Conservation (phyloP, 768 basidiomycete genomes). For the Daedaleopsis sinensis region DNA sequence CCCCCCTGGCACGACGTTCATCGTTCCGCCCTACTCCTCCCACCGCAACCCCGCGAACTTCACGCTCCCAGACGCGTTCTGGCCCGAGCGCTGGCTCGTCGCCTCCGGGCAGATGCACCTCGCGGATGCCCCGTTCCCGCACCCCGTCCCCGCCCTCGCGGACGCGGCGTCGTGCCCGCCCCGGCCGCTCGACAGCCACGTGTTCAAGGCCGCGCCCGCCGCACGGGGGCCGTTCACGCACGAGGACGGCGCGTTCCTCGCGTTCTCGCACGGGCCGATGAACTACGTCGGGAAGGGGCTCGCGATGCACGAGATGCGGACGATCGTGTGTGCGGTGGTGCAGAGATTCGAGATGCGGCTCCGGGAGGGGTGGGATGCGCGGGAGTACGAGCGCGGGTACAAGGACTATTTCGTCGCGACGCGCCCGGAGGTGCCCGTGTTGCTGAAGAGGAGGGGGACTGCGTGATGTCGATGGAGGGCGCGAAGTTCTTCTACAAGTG, state of each 20-base stretch:
- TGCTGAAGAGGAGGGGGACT: conserved; percentile 7
- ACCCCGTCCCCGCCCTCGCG: no score
- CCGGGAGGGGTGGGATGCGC: no score
- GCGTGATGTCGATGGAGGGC: no score
- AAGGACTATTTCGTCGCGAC: no score
- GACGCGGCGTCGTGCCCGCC: no score
- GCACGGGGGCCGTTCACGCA: conserved; percentile 11
- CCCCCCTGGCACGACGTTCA: background rate
- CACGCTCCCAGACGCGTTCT: conserved; percentile 42
- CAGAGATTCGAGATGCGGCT: conserved; percentile 34
- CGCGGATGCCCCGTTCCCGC: conserved; percentile 31
- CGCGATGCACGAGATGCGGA: conserved; percentile 39
- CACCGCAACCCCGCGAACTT: no score
- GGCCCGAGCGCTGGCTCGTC: conserved; percentile 3
- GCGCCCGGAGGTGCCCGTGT: conserved; percentile 8
- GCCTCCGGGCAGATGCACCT: conserved; percentile 30
- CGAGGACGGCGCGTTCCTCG: conserved; percentile 39
- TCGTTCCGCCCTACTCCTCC: background rate
- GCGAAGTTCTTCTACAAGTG: no score
- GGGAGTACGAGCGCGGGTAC: no score
- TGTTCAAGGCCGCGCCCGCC: conserved; percentile 13
- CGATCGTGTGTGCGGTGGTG: conserved; percentile 33
- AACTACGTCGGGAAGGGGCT: no score
- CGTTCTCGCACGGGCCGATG: conserved; percentile 49
- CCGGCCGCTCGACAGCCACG: no score